Conservation (phyloP, 495 filamentous ascomycete species). For the Penicillium verhagenii region DNA sequence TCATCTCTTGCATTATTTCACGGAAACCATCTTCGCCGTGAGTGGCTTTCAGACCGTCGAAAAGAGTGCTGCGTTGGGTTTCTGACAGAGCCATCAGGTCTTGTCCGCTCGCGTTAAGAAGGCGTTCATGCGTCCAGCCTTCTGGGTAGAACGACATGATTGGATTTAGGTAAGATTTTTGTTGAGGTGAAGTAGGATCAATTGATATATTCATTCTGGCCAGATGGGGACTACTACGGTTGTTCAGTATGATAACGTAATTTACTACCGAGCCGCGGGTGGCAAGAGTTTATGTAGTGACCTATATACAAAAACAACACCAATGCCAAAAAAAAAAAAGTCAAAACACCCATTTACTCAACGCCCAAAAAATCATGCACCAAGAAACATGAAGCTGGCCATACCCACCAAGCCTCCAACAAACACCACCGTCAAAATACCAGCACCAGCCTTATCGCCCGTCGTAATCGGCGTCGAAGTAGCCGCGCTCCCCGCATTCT, state of each 20-base stretch:
- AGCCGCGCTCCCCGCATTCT: background rate
- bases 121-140: background rate
- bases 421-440: constrained; percentile 48
- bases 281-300: background rate
- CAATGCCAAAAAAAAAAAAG: too few relatives aligned
- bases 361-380: background rate
- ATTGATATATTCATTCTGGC: background rate
- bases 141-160: background rate
- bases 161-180: background rate
- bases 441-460: constrained; percentile 18
- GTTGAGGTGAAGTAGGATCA: background rate
- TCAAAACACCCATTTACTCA: background rate
- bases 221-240: background rate
- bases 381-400: constrained; percentile 4
- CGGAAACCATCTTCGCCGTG: background rate
- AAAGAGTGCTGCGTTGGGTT: background rate
- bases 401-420: constrained; percentile 13
- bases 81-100: background rate
- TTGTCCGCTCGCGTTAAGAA: background rate
- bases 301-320: too few relatives aligned
- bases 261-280: constrained; percentile 2
- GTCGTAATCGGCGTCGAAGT: constrained; percentile 5
- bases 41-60: background rate
- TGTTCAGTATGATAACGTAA: constrained; percentile 1
- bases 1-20: background rate